Conservation (phyloP, 2,329 filamentous ascomycete species). For the Monosporascus cannonballus region DNA sequence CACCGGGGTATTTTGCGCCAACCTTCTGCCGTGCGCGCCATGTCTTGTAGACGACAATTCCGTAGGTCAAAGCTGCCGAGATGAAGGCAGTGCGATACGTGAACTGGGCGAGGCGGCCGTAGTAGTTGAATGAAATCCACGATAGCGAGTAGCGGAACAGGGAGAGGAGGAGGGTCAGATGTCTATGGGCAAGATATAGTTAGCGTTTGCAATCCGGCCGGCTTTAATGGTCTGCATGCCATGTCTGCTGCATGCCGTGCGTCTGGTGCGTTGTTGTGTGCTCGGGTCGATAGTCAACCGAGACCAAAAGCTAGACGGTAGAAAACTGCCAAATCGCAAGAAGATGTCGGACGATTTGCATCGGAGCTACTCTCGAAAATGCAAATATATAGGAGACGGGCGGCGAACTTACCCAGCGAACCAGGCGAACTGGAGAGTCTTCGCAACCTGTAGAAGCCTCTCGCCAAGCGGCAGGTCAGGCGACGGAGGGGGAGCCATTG, state of each 20-base stretch:
- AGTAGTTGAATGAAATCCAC: slow-evolving; percentile 84
- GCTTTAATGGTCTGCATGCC: not conserved
- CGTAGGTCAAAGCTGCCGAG: slow-evolving; percentile 85
- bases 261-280: not conserved
- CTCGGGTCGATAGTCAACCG: not conserved
- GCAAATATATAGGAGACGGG: slow-evolving; percentile 11
- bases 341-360: too few species aligned
- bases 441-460: slow-evolving; percentile 69
- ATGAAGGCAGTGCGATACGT: slow-evolving; percentile 89
- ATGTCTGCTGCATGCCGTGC: not conserved
- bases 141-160: slow-evolving; percentile 79
- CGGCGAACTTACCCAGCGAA: slow-evolving; percentile 44
- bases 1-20: slow-evolving; percentile 55
- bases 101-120: slow-evolving; percentile 68
- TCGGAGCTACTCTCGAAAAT: slow-evolving; percentile 9
- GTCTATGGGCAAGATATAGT: slow-evolving; percentile 44
- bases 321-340: too few species aligned
- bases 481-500: slow-evolving; percentile 70
- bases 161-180: slow-evolving; percentile 77
- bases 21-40: slow-evolving; percentile 79
- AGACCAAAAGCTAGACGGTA: not conserved
- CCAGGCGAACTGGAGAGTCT: slow-evolving; percentile 70
- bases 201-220: slow-evolving; percentile 3
- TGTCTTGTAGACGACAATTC: slow-evolving; percentile 98
- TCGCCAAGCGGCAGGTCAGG: slow-evolving; percentile 64